These are phyloP conservation scores for Verbena officinalis DNA, from an alignment of 257 asterid genomes.

Conservation along the genomic window DNA sequence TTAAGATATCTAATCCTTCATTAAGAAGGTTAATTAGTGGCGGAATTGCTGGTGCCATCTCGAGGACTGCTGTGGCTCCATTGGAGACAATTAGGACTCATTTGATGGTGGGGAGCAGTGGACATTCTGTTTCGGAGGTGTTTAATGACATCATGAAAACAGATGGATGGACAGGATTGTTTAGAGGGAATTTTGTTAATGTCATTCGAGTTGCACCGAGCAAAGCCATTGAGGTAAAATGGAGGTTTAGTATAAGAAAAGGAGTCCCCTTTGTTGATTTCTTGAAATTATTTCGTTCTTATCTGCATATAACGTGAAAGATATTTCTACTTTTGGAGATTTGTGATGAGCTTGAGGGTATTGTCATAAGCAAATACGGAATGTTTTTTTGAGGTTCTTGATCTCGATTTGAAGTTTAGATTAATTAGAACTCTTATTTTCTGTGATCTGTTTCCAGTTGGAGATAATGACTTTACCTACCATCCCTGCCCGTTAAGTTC, in stretches of 20 bases:
- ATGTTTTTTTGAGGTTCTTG: no score
- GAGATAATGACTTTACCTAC: no score
- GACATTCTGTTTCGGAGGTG: conserved; percentile 75
- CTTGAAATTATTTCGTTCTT: no score
- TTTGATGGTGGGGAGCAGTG: conserved; percentile 94
- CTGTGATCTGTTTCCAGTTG: no score
- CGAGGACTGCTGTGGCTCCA: conserved; percentile 96
- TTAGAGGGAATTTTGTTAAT: conserved; percentile 91
- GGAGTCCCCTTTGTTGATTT: no score
- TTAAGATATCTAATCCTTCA: conserved; percentile 79
- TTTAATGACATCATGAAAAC: conserved; percentile 68
- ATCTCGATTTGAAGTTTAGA: no score
- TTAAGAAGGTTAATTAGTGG: conserved; percentile 92
- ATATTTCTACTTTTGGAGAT: no score
- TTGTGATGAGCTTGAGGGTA: no score
- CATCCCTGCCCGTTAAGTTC: no score
- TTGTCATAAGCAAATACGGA: no score
- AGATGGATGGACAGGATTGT: conserved; percentile 94
- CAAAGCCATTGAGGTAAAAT: conserved; percentile 89
- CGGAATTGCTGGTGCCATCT: conserved; percentile 86
- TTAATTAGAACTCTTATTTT: no score
- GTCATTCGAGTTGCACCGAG: conserved; percentile 96
- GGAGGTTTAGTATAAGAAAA: neutral
- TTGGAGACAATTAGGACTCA: conserved; percentile 95
- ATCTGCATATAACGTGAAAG: no score